Base-by-base conservation (phyloP, 2,329 filamentous ascomycete species). In the Talaromyces sp. region DNA sequence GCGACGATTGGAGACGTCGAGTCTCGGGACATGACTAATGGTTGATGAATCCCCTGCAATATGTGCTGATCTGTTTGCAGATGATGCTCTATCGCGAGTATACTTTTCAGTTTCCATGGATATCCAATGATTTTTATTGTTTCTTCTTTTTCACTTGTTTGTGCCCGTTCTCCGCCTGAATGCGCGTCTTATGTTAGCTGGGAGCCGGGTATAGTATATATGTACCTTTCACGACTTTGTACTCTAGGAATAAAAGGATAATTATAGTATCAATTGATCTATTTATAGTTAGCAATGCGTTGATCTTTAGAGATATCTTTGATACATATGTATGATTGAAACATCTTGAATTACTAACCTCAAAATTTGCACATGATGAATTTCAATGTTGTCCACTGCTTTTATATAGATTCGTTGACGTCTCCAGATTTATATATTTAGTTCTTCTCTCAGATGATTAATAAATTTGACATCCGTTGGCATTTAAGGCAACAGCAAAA, bases 1-100 rank as follows among this genome's bases (percentile, higher is more conserved):
- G 88, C 56, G 92, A 97, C 67, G 93, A 97, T 75, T 97, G 92
- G 89, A 82, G 83, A 63, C 86, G 90, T 70, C 83, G 93, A 62
- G 86, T 95, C 60, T 86, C 87, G 70, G 89, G 89, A 58, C 75
- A 76, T 65, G 81, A 83, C 66, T 83, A 73, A 72, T 55, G 56
- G 55, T 24, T 56, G 14, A 60, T 50, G 57, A 62, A 26, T 46
- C 32, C 38, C 38, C 64, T 61, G 64, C 69, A 65, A 67, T 65
- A 64, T 66, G 68, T 66, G 59, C 54, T 64, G 65, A 32, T 59
- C 60, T 58, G 19, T 48, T 62, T 62, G 54, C 62, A 61, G 69
- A 66, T 67, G 54, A 48, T 57, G 59, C 38, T 11, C 32, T 51
- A 41, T 64, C 68, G 68, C 52, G 17, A 17, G 29, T 59, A 29